phyloP scores from a whole-genome alignment of 148 eudicot genomes.

The Salicornia ramosissima region DNA sequence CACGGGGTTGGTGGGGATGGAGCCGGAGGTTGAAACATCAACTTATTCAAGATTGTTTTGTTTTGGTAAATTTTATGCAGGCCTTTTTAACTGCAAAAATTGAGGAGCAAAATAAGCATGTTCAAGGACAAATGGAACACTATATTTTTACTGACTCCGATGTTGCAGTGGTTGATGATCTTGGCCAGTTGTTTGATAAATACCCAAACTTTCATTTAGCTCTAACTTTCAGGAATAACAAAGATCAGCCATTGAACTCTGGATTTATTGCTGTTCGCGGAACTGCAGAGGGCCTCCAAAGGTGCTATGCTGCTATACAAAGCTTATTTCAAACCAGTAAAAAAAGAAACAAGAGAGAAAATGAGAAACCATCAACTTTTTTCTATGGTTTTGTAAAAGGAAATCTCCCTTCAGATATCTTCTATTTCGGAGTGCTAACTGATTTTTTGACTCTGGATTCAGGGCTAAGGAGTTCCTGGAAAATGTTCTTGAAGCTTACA shows the following conservation, averaged over 20 bases:
- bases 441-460: constrained; percentile 20
- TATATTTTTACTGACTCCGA: constrained; percentile 92
- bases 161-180: constrained; percentile 76
- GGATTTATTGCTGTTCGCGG: constrained; percentile 95
- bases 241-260: constrained; percentile 91
- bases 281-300: constrained; percentile 63
- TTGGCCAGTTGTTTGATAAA: constrained; percentile 57
- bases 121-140: constrained; percentile 38
- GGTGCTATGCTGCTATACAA: constrained; percentile 31
- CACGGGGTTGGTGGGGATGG: no score
- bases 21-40: background rate
- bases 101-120: constrained; percentile 37
- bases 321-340: background rate
- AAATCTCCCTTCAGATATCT: background rate
- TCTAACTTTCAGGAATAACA: constrained; percentile 95
- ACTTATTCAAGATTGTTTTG: background rate
- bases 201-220: constrained; percentile 65
- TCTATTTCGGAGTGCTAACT: background rate
- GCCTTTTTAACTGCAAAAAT: constrained; percentile 63
- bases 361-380: background rate
- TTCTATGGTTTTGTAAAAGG: background rate
- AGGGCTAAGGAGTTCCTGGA: constrained; percentile 71
- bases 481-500: constrained; percentile 70
- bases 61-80: constrained; percentile 37
- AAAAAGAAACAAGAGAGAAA: background rate